These are phyloP conservation scores for Pseudodiploospora longispora DNA, from an alignment of 2,329 filamentous ascomycete species.

Conservation along the genomic window DNA sequence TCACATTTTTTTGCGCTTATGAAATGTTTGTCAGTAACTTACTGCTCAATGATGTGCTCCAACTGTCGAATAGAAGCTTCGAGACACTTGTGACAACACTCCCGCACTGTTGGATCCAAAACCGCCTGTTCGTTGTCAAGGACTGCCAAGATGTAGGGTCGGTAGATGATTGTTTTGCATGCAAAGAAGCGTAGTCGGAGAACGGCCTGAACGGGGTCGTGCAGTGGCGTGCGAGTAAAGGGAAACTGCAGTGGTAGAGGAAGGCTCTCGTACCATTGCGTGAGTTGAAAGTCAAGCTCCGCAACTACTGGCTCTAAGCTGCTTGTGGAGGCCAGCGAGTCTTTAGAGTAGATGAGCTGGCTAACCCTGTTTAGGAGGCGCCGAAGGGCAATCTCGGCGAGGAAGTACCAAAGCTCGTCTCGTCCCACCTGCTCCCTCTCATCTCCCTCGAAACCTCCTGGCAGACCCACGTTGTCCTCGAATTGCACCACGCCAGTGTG, in stretches of 20 bases:
- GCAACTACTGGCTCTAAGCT: slow-evolving; percentile 70
- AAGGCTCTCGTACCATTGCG: slow-evolving; percentile 77
- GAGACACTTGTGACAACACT: slow-evolving; percentile 73
- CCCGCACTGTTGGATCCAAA: slow-evolving; percentile 62
- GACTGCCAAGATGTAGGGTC: slow-evolving; percentile 74
- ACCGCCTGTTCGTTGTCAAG: slow-evolving; percentile 68
- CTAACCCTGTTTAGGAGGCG: slow-evolving; percentile 71
- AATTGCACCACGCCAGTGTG: slow-evolving; percentile 78
- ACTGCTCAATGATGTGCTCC: slow-evolving; percentile 71
- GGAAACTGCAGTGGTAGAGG: slow-evolving; percentile 70
- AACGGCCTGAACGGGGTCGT: slow-evolving; percentile 71
- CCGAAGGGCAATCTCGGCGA: slow-evolving; percentile 73
- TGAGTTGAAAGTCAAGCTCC: slow-evolving; percentile 74
- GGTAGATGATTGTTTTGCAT: slow-evolving; percentile 78
- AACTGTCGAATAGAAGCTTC: slow-evolving; percentile 74
- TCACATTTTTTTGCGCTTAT: background rate
- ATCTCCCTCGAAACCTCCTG: slow-evolving; percentile 69
- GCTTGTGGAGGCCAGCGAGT: slow-evolving; percentile 61
- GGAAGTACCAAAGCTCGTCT: slow-evolving; percentile 79
- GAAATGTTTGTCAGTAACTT: slow-evolving; percentile 28
- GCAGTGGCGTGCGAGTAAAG: slow-evolving; percentile 56
- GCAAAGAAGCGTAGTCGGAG: slow-evolving; percentile 74
- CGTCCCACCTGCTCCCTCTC: slow-evolving; percentile 55
- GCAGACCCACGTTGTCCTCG: slow-evolving; percentile 71
- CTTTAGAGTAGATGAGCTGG: slow-evolving; percentile 71